Conservation (phyloP, 2,329 filamentous ascomycete species). For the Colletotrichum scovillei region DNA sequence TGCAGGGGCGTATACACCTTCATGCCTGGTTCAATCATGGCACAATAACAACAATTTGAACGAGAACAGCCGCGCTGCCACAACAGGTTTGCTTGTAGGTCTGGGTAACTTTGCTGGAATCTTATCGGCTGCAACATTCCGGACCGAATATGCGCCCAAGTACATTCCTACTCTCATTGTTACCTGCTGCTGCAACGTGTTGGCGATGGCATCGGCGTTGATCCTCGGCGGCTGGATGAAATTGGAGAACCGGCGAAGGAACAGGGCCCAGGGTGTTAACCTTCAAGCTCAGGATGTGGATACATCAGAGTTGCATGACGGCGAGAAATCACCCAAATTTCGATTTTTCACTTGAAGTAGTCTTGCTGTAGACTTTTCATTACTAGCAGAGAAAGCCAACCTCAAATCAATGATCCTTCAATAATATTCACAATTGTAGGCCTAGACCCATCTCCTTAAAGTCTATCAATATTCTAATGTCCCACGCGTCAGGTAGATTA, state of each 20-base stretch:
- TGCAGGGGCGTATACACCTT: conserved; percentile 58
- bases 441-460: too few species aligned
- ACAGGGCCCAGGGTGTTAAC: conserved; percentile 48
- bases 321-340: conserved; percentile 50
- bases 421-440: not conserved
- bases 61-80: conserved; percentile 56
- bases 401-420: not conserved
- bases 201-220: conserved; percentile 52
- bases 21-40: conserved; percentile 63
- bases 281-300: conserved; percentile 51
- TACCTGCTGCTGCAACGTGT: conserved; percentile 53
- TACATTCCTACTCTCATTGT: conserved; percentile 58
- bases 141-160: conserved; percentile 58
- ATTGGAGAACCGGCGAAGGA: conserved; percentile 51
- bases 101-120: conserved; percentile 61
- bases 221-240: conserved; percentile 58
- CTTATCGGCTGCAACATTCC: conserved; percentile 48
- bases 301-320: conserved; percentile 50
- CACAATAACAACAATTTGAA: conserved; percentile 56
- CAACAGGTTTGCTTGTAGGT: conserved; percentile 59
- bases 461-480: too few species aligned
- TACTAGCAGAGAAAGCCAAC: not conserved
- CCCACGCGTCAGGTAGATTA: too few species aligned
- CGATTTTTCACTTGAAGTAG: conserved; percentile 51
- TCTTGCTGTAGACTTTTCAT: not conserved